Evolutionary conservation across 257 asterid genomes (phyloP).

Genomic region (Petrea volubilis): DNA sequence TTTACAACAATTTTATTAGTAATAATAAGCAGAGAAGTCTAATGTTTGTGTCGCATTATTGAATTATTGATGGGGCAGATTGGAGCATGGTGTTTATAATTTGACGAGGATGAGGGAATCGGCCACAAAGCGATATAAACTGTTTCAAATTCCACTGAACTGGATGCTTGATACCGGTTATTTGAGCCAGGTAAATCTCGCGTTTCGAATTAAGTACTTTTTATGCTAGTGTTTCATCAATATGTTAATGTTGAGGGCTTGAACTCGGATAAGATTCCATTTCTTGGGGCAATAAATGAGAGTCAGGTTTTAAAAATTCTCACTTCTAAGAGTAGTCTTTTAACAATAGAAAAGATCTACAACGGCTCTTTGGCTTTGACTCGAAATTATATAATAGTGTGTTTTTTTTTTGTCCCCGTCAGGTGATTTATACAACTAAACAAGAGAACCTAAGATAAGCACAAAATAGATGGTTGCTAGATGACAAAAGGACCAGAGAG

Average conservation of each 20-base stretch:
- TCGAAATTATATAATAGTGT: too few relatives aligned
- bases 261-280: too few relatives aligned
- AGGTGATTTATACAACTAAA: not conserved
- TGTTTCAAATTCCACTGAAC: conserved; percentile 70
- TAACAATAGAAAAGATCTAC: too few relatives aligned
- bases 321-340: too few relatives aligned
- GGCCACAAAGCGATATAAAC: conserved; percentile 68
- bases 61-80: conserved; percentile 37
- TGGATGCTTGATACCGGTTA: conserved; percentile 94
- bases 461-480: conserved; percentile 21
- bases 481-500: conserved; percentile 36
- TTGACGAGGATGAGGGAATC: conserved; percentile 88
- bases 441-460: not conserved
- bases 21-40: not conserved
- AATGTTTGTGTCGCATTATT: not conserved
- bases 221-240: too few relatives aligned
- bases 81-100: conserved; percentile 86
- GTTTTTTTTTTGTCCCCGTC: not conserved
- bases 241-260: too few relatives aligned
- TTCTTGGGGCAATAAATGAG: too few relatives aligned
- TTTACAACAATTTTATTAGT: not conserved
- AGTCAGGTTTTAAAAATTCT: too few relatives aligned
- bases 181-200: conserved; percentile 63
- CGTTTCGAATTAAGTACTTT: not conserved
- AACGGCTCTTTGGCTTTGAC: too few relatives aligned